Percentiles rank a stretch among this genome's conserved stretches.
Conservation (phyloP, 805 yeast genomes). For the Kodamaea neixiangensis region DNA sequence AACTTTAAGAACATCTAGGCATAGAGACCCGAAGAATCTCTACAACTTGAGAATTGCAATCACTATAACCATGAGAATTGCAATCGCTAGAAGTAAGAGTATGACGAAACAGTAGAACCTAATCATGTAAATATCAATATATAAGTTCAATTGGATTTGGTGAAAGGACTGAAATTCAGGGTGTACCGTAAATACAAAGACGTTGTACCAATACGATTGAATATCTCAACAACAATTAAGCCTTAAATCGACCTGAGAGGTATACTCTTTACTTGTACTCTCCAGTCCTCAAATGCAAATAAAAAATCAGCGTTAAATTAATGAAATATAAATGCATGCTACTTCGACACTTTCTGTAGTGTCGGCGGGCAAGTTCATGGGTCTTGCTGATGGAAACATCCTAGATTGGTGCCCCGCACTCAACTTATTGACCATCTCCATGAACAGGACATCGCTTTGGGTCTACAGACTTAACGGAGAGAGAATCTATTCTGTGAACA, state of each 20-base stretch:
- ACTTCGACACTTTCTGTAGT: slow-evolving; percentile 1
- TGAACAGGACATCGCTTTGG: slow-evolving; percentile 50
- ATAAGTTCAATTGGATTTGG: neutral
- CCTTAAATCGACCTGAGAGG: too few species aligned
- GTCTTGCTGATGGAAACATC: slow-evolving; percentile 38
- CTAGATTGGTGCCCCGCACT: slow-evolving; percentile 54
- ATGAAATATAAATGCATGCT: neutral
- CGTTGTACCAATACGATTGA: too few species aligned
- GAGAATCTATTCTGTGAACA: slow-evolving; percentile 50
- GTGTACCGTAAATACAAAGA: too few species aligned
- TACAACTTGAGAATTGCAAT: too few species aligned
- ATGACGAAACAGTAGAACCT: too few species aligned
- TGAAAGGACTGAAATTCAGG: neutral
- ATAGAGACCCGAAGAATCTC: too few species aligned
- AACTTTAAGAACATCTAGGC: slow-evolving; percentile 27
- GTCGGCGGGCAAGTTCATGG: slow-evolving; percentile 17
- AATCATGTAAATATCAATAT: neutral
- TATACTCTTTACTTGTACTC: too few species aligned
- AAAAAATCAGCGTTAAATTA: neutral
- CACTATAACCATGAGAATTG: too few species aligned
- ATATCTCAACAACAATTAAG: too few species aligned
- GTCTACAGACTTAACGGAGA: slow-evolving; percentile 57
- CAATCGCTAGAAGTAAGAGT: too few species aligned
- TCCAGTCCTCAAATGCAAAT: neutral
- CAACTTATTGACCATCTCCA: slow-evolving; percentile 53